Base-by-base conservation (phyloP, 768 basidiomycete genomes). In the Phylloporus sp. region DNA sequence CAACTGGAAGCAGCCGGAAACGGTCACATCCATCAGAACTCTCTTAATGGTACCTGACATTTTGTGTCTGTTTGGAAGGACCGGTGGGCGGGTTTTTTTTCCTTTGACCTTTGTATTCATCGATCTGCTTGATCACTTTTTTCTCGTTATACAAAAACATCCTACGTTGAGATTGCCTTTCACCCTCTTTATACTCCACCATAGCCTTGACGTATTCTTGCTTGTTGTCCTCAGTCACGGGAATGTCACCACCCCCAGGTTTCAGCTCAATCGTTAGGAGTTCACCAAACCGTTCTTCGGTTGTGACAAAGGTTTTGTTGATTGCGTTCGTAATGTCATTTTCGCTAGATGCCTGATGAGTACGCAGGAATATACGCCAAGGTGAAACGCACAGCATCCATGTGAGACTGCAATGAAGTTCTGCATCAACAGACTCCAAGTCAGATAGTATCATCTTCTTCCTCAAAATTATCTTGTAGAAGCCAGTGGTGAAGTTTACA, bases 401-500 rank as follows among this genome's bases (percentile, higher is more conserved):
- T 22, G 90, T 93, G 73, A 99, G 78, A 54, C 93, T 92, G 38
- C 95, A 85, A 68, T 92, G 88, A 53, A 98, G 72, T 66, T 98
- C 97, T 1, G 85, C 91, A 72, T 99, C 97, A 20, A 99, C 95
- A 67, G 88, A 91, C 76, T 98, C 95, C 61, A 99, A 74, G 72
- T 99, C 97, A 6, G 87, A 81, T 34, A 98, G 71, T 0, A 87
- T 88, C 27, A 98, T 94, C 73, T 97, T 97, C 79, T 98, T 98
- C 79, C 90, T 91, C 63, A 98, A 68, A 54, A 98, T 95, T 94
- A 97, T 97, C 78, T 98, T 99, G 82, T 99, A 98, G 80, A 99
- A 97, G 62, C 91, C 91, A 67, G 95, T 93, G 59, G 98, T 97
- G 70, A 99, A 98, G 78, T 98, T 97, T 29, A 94, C 95, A 59